Evolutionary conservation across 148 eudicot genomes (phyloP), one percentile per base, ranked within the genome.

Genomic region (Simmondsia chinensis): DNA sequence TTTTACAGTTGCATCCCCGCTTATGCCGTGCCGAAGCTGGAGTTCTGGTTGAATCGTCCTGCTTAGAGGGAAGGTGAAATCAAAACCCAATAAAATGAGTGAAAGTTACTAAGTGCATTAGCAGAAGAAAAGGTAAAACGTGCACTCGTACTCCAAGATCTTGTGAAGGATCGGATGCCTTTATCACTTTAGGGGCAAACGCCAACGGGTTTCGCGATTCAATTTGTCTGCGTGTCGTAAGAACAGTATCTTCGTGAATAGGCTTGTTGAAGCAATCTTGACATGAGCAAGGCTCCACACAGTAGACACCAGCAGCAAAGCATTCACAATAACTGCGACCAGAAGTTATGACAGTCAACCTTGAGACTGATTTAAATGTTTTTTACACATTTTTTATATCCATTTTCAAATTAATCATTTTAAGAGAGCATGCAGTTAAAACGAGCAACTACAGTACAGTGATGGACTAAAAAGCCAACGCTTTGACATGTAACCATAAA

Each of bases 1-100:
- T 91, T 65, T 91, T 91, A 77, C 96, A 91, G 63, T 91, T 91
- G 73, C 99, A 91, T 60, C 99, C 99, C 43, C 95, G 72, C 60
- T 91, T 91, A 59, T 91, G 99, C 32, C 96, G 75, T 46, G 99
- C 94, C 21, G 96, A 91, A 66, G 99, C 96, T 45, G 99, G 96
- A 20, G 99, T 91, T 46, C 63, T 69, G 70, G 71, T 76, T 19
- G 76, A 72, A 13, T 86, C 94, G 21, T 86, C 99, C 99, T 91
- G 74, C 42, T 48, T 48, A 21, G 39, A 44, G 35, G 23, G 23
- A 5, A 20, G 20, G 28, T 10, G 16, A 26, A 20, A 23, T 13
- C 33, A 30, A 27, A 49, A 38, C 54, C 30, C 36, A 34, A 20
- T 44, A 1, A 14, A 29, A 28, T 19, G 31, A 17, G 36, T 29